Evolutionary conservation across 2,329 filamentous ascomycete genomes (phyloP).

Genomic region (Rhytidhysteron rufulum): DNA sequence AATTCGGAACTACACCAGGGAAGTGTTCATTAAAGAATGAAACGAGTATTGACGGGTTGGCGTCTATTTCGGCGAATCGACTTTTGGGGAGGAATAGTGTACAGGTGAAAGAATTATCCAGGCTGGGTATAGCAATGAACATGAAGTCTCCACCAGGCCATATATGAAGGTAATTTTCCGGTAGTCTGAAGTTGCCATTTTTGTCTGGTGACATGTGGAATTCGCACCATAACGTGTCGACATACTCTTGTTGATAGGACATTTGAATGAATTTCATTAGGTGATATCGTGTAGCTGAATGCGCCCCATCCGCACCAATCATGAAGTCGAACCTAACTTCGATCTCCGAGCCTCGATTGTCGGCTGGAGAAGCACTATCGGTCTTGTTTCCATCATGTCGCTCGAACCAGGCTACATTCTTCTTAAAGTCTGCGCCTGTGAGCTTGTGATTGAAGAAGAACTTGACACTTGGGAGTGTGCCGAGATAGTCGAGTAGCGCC

Average conservation of each 20-base stretch:
- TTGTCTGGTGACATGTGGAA: slow-evolving; percentile 68
- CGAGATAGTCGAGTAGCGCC: slow-evolving; percentile 76
- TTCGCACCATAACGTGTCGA: slow-evolving; percentile 96
- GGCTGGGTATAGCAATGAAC: slow-evolving; percentile 94
- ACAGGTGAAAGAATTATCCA: slow-evolving; percentile 90
- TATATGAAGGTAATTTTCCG: slow-evolving; percentile 91
- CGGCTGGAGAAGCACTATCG: slow-evolving; percentile 1
- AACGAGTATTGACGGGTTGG: slow-evolving; percentile 56
- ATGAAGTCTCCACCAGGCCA: slow-evolving; percentile 94
- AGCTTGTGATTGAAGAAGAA: slow-evolving; percentile 93
- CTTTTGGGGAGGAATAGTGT: slow-evolving; percentile 81
- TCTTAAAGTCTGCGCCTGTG: slow-evolving; percentile 79
- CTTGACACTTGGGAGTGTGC: slow-evolving; percentile 81
- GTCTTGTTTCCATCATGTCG: slow-evolving; percentile 27
- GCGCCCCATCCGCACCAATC: slow-evolving; percentile 91
- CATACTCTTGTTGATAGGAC: slow-evolving; percentile 90
- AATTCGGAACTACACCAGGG: slow-evolving; percentile 69
- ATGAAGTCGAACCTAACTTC: slow-evolving; percentile 87
- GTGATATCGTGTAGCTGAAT: slow-evolving; percentile 86
- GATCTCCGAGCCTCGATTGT: slow-evolving; percentile 54
- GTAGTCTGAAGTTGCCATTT: slow-evolving; percentile 66
- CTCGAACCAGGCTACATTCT: slow-evolving; percentile 85
- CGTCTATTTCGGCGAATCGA: slow-evolving; percentile 66
- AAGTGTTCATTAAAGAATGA: slow-evolving; percentile 80
- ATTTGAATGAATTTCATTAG: slow-evolving; percentile 93